Conservation (phyloP, 2,329 filamentous ascomycete genomes). For the Anisogramma anomala region DNA sequence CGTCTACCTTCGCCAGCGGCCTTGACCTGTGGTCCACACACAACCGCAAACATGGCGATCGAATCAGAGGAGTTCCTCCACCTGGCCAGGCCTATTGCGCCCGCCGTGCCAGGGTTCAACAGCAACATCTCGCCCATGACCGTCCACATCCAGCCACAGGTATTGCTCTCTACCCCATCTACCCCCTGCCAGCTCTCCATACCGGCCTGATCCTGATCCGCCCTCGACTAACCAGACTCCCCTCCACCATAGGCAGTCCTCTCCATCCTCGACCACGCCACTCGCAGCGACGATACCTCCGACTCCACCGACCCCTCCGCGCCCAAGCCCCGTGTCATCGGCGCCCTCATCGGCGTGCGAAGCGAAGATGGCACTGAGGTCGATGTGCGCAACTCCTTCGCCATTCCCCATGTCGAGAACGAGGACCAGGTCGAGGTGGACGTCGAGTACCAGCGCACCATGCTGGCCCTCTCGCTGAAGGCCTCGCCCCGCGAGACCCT, state of each 20-base stretch:
- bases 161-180: conserved; percentile 31
- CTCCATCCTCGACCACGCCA: conserved; percentile 83
- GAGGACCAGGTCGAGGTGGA: conserved; percentile 98
- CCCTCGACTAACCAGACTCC: conserved; percentile 3
- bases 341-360: conserved; percentile 82
- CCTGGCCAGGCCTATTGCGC: conserved; percentile 82
- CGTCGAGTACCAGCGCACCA: conserved; percentile 99
- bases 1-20: conserved; percentile 19
- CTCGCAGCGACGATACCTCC: conserved; percentile 60
- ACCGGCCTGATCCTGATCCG: not conserved
- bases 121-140: conserved; percentile 82
- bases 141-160: conserved; percentile 92
- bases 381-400: conserved; percentile 92
- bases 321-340: conserved; percentile 81
- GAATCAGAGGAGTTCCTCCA: conserved; percentile 82
- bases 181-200: conserved; percentile 1
- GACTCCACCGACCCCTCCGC: conserved; percentile 44
- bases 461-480: conserved; percentile 89
- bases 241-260: conserved; percentile 45
- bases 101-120: conserved; percentile 65
- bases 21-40: not conserved
- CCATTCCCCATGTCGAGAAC: conserved; percentile 96
- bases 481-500: conserved; percentile 88
- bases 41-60: conserved; percentile 59
- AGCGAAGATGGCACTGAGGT: conserved; percentile 96